Percentiles rank a stretch among this genome's conserved stretches.
Conservation (phyloP, 2,329 filamentous ascomycete genomes). For the Sporothrix humicola region DNA sequence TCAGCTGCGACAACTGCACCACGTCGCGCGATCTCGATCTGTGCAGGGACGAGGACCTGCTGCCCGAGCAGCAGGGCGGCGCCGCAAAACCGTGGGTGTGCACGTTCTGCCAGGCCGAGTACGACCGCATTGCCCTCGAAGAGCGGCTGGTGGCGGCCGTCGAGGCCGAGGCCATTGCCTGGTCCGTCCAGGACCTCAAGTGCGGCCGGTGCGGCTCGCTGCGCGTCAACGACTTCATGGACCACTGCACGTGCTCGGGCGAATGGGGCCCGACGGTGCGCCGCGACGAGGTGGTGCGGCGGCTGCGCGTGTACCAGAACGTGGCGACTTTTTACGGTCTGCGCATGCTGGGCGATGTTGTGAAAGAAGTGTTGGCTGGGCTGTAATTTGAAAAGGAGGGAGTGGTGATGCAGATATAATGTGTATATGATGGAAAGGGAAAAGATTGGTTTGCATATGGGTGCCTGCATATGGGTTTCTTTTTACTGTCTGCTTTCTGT, state of each 20-base stretch:
- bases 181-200: constrained; percentile 88
- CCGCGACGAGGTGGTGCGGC: constrained; percentile 67
- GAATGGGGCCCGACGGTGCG: constrained; percentile 77
- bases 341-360: constrained; percentile 78
- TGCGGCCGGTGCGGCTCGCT: constrained; percentile 75
- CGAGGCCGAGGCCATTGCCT: constrained; percentile 75
- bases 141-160: constrained; percentile 80
- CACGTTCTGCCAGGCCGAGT: constrained; percentile 73
- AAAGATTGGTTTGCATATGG: constrained; percentile 16
- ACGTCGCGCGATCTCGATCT: constrained; percentile 87
- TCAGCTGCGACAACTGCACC: constrained; percentile 91
- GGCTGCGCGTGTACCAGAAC: constrained; percentile 70
- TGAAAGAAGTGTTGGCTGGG: constrained; percentile 61
- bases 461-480: not conserved
- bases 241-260: constrained; percentile 93
- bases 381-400: not conserved
- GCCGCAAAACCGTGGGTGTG: constrained; percentile 70
- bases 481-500: not conserved
- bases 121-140: constrained; percentile 80
- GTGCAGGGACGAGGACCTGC: constrained; percentile 83
- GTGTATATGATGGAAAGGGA: not conserved
- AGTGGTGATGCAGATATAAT: not conserved
- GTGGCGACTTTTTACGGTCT: constrained; percentile 82
- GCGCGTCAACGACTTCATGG: constrained; percentile 90
- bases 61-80: constrained; percentile 56